Conservation (phyloP, 2,329 filamentous ascomycete genomes). For the Xylariales sp. region DNA sequence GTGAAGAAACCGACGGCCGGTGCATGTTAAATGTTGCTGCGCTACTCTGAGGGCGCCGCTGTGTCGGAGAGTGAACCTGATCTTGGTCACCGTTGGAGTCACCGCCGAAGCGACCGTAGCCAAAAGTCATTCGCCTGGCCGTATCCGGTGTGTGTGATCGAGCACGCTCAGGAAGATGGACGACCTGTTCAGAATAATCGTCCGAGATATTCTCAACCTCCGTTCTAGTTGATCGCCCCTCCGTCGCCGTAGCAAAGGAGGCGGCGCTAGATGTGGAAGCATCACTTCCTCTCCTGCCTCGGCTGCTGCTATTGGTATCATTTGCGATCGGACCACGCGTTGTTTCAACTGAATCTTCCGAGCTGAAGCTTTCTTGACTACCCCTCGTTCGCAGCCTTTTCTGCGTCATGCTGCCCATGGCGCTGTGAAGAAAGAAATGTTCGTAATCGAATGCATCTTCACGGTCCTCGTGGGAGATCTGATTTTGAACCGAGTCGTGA, state of each 20-base stretch:
- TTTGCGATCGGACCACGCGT: slow-evolving; percentile 44
- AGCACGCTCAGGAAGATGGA: slow-evolving; percentile 16
- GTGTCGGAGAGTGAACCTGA: slow-evolving; percentile 26
- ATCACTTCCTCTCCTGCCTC: slow-evolving; percentile 38
- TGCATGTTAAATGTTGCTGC: slow-evolving; percentile 38
- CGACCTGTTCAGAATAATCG: slow-evolving; percentile 16
- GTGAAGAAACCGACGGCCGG: slow-evolving; percentile 52
- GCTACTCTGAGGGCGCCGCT: slow-evolving; percentile 38
- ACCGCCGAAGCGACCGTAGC: slow-evolving; percentile 12
- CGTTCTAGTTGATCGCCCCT: slow-evolving; percentile 32
- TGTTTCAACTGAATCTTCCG: slow-evolving; percentile 59
- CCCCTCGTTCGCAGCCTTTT: slow-evolving; percentile 38
- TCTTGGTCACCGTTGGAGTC: slow-evolving; percentile 19
- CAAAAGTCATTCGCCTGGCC: slow-evolving; percentile 19
- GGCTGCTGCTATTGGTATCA: slow-evolving; percentile 14
- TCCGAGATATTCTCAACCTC: slow-evolving; percentile 13
- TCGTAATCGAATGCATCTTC: slow-evolving; percentile 96
- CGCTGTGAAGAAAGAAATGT: slow-evolving; percentile 90
- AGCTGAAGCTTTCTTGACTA: slow-evolving; percentile 51
- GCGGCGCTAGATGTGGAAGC: slow-evolving; percentile 48
- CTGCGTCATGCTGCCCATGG: slow-evolving; percentile 72
- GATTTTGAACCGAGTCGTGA: slow-evolving; percentile 54
- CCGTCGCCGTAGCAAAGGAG: slow-evolving; percentile 54
- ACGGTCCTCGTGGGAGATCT: slow-evolving; percentile 82
- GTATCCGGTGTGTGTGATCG: slow-evolving; percentile 27